Percentiles rank a stretch among this genome's conserved stretches.
These are phyloP conservation scores for Senna siamea DNA, from an alignment of 306 rosid species.

Conservation along the genomic window DNA sequence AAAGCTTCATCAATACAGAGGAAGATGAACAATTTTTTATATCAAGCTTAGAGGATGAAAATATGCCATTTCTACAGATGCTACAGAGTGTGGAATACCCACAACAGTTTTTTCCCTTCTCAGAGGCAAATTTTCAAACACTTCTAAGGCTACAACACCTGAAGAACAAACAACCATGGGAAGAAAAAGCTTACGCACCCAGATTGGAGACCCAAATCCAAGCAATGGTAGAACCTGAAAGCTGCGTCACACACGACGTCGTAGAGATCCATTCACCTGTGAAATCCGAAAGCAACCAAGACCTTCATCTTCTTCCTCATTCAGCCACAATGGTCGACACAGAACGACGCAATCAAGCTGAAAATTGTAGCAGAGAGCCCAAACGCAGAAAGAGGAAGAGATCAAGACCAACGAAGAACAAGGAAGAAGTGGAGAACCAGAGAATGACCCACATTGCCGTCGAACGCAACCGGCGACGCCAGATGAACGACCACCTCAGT, in stretches of 20 bases:
- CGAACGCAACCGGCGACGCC: constrained; percentile 88
- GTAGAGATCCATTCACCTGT: constrained; percentile 65
- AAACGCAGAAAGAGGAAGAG: constrained; percentile 81
- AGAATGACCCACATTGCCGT: constrained; percentile 98
- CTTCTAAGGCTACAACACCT: constrained; percentile 68
- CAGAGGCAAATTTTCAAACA: constrained; percentile 77
- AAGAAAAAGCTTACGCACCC: constrained; percentile 35
- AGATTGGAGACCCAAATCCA: constrained; percentile 54
- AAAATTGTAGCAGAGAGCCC: constrained; percentile 19
- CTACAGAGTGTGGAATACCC: constrained; percentile 75
- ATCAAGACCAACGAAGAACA: constrained; percentile 75
- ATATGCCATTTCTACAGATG: constrained; percentile 86
- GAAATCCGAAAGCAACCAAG: constrained; percentile 55
- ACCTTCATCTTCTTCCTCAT: constrained; percentile 16
- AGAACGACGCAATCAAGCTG: constrained; percentile 37
- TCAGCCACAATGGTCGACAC: constrained; percentile 36
- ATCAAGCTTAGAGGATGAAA: constrained; percentile 58
- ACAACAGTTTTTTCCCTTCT: constrained; percentile 52
- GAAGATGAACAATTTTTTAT: constrained; percentile 51
- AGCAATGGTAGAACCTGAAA: constrained; percentile 55
- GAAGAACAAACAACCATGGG: constrained; percentile 62
- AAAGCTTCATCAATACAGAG: constrained; percentile 48
- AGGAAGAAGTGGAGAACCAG: constrained; percentile 93
- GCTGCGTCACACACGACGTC: constrained; percentile 68
- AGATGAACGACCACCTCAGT: constrained; percentile 93